Conservation (phyloP, 345 rosid species). For the Brassica rapa region DNA sequence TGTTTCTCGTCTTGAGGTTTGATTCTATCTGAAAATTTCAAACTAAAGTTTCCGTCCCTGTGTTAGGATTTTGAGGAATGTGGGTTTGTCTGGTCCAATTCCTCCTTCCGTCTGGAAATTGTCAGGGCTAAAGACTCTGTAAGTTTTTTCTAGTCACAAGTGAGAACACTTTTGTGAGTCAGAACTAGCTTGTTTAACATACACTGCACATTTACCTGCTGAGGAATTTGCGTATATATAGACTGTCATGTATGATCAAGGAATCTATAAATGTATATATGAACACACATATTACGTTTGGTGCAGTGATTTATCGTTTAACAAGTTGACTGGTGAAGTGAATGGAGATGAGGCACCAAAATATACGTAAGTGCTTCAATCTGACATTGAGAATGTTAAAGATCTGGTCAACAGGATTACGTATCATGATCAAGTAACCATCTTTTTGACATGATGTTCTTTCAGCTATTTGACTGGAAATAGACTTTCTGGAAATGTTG, state of each 20-base stretch:
- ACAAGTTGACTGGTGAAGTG: constrained; percentile 29
- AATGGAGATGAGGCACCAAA: background rate
- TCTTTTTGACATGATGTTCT: constrained; percentile 1
- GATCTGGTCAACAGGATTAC: too few species aligned
- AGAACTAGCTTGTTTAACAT: background rate
- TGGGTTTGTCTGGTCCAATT: background rate
- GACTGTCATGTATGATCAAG: too few species aligned
- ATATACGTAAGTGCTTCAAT: constrained; percentile 12
- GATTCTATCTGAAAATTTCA: background rate
- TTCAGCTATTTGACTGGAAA: constrained; percentile 35
- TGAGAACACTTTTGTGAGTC: background rate
- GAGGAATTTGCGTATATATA: background rate
- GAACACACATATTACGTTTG: background rate
- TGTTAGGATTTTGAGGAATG: constrained; percentile 35
- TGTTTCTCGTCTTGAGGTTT: background rate
- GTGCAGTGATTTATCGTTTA: constrained; percentile 32
- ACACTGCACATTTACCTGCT: background rate
- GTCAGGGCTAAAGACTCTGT: background rate
- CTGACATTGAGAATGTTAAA: background rate
- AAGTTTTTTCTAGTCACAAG: background rate
- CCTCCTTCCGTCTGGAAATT: constrained; percentile 13
- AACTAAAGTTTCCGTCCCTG: background rate
- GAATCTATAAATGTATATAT: background rate
- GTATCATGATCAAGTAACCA: background rate
- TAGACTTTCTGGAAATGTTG: constrained; percentile 19